Conservation (phyloP, 306 rosid genomes). For the Pyrus betulifolia region DNA sequence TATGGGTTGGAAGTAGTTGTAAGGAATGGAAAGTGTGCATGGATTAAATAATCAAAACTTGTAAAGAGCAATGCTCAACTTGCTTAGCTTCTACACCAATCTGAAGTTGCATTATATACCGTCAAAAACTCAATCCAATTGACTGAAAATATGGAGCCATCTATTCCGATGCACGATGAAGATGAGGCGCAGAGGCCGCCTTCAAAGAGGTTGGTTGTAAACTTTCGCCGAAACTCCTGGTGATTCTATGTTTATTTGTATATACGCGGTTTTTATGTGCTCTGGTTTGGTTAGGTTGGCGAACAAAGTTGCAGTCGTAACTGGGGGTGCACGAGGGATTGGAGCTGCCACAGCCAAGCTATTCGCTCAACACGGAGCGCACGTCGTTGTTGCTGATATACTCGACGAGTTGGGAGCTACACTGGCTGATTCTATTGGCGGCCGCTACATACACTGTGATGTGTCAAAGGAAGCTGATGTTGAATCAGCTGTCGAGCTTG, state of each 20-base stretch:
- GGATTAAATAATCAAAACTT: background rate
- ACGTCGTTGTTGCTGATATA: slow-evolving; percentile 66
- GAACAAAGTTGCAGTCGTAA: slow-evolving; percentile 60
- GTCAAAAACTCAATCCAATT: background rate
- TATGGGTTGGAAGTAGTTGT: slow-evolving; percentile 34
- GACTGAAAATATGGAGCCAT: background rate
- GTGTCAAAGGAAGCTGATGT: slow-evolving; percentile 64
- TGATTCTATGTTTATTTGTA: background rate
- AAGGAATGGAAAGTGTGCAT: slow-evolving; percentile 25
- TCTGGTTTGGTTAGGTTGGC: slow-evolving; percentile 29
- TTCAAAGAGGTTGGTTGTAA: background rate
- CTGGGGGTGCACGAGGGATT: slow-evolving; percentile 86
- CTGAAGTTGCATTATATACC: background rate
- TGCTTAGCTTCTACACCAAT: background rate
- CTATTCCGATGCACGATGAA: background rate
- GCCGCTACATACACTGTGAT: slow-evolving; percentile 70
- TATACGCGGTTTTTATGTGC: background rate
- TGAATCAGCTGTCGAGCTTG: slow-evolving; percentile 53
- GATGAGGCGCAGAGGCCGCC: background rate
- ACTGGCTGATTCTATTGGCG: slow-evolving; percentile 44
- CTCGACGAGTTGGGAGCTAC: slow-evolving; percentile 53
- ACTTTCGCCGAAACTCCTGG: background rate
- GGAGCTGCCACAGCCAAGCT: slow-evolving; percentile 75
- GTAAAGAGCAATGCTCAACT: background rate
- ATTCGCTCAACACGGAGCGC: slow-evolving; percentile 59